Conservation (phyloP, 345 rosid genomes). For the Barbarea vulgaris region DNA sequence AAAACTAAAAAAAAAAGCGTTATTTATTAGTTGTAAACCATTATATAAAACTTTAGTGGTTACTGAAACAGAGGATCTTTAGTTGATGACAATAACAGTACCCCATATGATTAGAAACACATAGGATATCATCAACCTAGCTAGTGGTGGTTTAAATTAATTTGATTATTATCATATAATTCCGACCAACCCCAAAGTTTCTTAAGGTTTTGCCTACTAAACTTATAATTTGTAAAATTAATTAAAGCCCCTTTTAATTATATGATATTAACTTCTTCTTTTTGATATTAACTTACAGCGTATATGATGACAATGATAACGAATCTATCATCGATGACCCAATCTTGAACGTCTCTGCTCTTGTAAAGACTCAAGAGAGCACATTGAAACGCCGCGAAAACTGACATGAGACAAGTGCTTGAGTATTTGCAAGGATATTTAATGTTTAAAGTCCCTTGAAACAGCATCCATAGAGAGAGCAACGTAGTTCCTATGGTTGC, state of each 20-base stretch:
- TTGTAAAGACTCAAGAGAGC: conserved; percentile 53
- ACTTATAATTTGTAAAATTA: background rate
- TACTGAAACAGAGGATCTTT: background rate
- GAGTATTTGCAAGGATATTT: conserved; percentile 67
- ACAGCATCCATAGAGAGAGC: conserved; percentile 62
- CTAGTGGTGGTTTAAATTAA: background rate
- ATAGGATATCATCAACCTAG: conserved; percentile 5
- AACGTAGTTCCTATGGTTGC: conserved; percentile 49
- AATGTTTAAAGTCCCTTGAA: conserved; percentile 53
- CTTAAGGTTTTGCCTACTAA: background rate
- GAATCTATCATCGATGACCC: conserved; percentile 54
- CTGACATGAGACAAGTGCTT: conserved; percentile 61
- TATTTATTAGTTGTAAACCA: background rate
- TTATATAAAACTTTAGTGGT: background rate
- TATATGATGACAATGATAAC: conserved; percentile 50
- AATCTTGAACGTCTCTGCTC: conserved; percentile 39
- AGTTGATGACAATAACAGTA: background rate
- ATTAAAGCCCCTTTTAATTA: background rate
- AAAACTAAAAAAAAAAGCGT: background rate
- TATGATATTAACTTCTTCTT: conserved; percentile 35
- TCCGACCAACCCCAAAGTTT: background rate
- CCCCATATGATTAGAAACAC: background rate
- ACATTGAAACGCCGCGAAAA: conserved; percentile 61
- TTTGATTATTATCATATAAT: background rate
- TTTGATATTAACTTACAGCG: conserved; percentile 49